These are phyloP conservation scores for Irpex sp. DNA, from an alignment of 1,284 basidiomycete genomes.

Conservation along the genomic window DNA sequence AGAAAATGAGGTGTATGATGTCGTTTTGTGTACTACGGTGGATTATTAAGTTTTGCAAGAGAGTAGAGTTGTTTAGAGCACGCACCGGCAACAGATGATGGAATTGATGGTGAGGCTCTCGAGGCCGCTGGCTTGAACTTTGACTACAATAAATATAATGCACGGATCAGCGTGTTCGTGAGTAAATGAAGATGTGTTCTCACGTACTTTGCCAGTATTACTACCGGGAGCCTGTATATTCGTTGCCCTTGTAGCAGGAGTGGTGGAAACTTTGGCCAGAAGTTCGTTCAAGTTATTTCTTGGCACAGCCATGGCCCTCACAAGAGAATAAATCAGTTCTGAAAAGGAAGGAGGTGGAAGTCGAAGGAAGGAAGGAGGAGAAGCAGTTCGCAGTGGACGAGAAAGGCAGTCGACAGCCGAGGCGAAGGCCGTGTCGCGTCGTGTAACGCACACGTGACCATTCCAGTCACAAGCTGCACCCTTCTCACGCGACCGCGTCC, in stretches of 20 bases:
- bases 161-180: background rate
- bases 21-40: constrained; percentile 10
- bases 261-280: constrained; percentile 18
- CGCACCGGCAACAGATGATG: constrained; percentile 1
- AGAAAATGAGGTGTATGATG: constrained; percentile 21
- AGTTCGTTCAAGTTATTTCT: constrained; percentile 31
- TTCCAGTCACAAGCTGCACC: background rate
- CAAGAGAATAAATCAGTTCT: background rate
- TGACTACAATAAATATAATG: constrained; percentile 12
- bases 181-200: background rate
- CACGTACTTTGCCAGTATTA: constrained; percentile 6
- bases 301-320: constrained; percentile 26
- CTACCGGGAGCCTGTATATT: background rate
- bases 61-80: background rate
- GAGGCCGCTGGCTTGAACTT: constrained; percentile 31
- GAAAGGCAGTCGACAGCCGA: background rate
- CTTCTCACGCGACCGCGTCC: background rate
- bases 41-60: too few species aligned
- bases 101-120: constrained; percentile 10
- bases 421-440: constrained; percentile 3
- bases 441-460: constrained; percentile 9
- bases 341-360: background rate
- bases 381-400: background rate
- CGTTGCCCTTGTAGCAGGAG: background rate
- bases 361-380: background rate